Percentiles rank a stretch among this genome's conserved stretches.
Conservation (phyloP, 495 filamentous ascomycete species). For the Evernia prunastri region DNA sequence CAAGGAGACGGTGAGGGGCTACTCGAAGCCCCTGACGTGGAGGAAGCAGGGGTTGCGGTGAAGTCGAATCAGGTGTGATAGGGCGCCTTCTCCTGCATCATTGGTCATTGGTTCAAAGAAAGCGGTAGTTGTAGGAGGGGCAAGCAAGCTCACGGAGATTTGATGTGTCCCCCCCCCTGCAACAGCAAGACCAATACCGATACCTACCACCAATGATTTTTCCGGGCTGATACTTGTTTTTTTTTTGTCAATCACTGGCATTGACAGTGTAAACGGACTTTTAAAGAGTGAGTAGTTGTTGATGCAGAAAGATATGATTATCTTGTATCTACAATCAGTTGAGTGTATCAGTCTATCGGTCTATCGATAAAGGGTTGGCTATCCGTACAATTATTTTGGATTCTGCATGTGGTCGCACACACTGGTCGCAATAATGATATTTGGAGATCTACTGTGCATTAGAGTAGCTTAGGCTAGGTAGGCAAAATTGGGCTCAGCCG, state of each 20-base stretch:
- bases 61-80: constrained; percentile 18
- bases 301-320: not conserved
- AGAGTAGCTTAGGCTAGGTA: too few species aligned
- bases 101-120: constrained; percentile 9
- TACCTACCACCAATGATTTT: too few species aligned
- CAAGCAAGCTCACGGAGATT: constrained; percentile 2
- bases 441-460: constrained; percentile 4
- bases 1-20: constrained; percentile 3
- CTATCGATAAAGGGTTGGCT: constrained; percentile 5
- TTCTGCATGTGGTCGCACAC: constrained; percentile 1
- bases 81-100: not conserved
- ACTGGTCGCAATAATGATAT: not conserved
- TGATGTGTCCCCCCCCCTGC: not conserved
- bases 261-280: not conserved
- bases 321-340: constrained; percentile 9
- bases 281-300: not conserved
- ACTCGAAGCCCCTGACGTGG: constrained; percentile 11
- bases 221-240: not conserved
- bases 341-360: not conserved
- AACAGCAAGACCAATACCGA: not conserved
- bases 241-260: not conserved
- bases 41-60: constrained; percentile 15
- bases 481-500: not conserved
- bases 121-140: not conserved
- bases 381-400: too few species aligned